Evolutionary conservation across 192 early-diverging fungal species (phyloP), one percentile per base, ranked within the genome.

Genomic region (Linnemannia hyalina): DNA sequence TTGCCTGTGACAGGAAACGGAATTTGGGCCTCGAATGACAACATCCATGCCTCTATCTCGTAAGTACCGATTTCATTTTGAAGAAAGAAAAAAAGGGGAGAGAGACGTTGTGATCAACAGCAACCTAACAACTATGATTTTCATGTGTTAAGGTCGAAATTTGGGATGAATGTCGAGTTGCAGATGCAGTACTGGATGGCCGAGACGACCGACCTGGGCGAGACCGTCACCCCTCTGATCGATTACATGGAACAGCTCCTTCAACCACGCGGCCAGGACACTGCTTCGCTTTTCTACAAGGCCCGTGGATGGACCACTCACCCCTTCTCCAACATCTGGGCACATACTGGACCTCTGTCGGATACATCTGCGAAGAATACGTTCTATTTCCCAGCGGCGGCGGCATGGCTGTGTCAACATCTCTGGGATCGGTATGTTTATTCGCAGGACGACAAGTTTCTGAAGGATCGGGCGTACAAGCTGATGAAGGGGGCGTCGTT

Each of bases 331-430:
- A 82, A 70, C 41, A 82, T 82, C n/a, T 82, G 75, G 75, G 81
- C 75, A 6, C 76, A 75, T n/a, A 82, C 81, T 1, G 81, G 81
- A 40, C 82, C 75, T 26, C 26, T 65, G 1, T 65, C 60, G 11
- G 60, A 65, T 29, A 73, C 76, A 29, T 41, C 71, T 46, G 40
- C 52, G n/a, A 55, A 41, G 29, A 65, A 77, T 35, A n/a, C 47
- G 26, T 76, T 71, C 15, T 73, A 73, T 42, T 83, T 83, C 44
- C 82, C 82, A 4, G 57, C 77, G 13, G 75, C 76, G n/a, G 76
- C 82, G 16, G 77, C 82, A 32, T 83, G 82, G 82, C 47, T 83
- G 23, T 78, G 77, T 32, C 77, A 78, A 55, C 69, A 78, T 11
- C 68, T 70, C 22, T 78, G 77, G 77, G 77, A 78, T 35, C 65